These are phyloP conservation scores for Geotrichum histeridarum DNA, from an alignment of 1,139 yeast genomes.

Conservation along the genomic window DNA sequence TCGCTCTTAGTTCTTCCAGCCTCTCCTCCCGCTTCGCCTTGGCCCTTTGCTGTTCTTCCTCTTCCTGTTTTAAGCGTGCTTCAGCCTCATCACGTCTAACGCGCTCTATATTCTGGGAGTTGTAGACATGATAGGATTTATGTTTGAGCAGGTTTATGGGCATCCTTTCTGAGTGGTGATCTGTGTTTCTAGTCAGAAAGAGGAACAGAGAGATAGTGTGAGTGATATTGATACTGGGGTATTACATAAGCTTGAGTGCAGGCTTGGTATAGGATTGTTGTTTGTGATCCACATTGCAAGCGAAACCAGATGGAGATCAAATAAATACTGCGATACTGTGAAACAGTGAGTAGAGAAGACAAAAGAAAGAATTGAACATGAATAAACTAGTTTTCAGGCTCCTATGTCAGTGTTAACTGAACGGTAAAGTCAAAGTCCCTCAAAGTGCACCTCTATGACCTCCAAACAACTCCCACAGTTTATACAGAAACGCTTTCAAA, in stretches of 20 bases:
- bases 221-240: neutral
- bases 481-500: too few relatives aligned
- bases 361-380: too few relatives aligned
- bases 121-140: conserved; percentile 35
- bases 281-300: too few relatives aligned
- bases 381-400: too few relatives aligned
- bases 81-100: conserved; percentile 32
- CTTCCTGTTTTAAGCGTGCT: conserved; percentile 24
- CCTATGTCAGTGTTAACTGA: too few relatives aligned
- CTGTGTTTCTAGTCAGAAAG: neutral
- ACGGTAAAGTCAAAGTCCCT: too few relatives aligned
- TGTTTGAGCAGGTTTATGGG: conserved; percentile 32
- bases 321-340: too few relatives aligned
- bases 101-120: conserved; percentile 30
- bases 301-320: too few relatives aligned
- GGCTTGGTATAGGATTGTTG: too few relatives aligned
- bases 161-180: conserved; percentile 21
- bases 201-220: neutral
- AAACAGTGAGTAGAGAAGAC: too few relatives aligned
- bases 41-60: neutral
- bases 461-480: too few relatives aligned
- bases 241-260: neutral
- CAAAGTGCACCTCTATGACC: too few relatives aligned
- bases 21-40: neutral
- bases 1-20: neutral